Percentiles rank a stretch among this genome's conserved stretches.
Evolutionary conservation across 1,284 basidiomycete species (phyloP).

Genomic region (Waitea zeae): DNA sequence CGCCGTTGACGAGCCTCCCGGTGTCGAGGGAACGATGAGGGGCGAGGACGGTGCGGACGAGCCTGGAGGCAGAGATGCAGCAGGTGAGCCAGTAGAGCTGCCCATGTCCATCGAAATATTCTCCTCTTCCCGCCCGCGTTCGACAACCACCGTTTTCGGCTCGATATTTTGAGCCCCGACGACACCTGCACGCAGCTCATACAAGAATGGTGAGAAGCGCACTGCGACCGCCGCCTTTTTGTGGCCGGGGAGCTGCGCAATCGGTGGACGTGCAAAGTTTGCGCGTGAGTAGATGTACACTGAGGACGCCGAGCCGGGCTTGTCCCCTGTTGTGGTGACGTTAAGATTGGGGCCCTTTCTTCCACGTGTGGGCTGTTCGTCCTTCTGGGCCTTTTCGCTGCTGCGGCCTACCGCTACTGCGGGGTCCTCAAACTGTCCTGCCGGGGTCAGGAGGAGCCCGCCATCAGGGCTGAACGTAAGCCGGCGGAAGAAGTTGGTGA

Average conservation of each 20-base stretch:
- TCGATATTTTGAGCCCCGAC: slow-evolving; percentile 21
- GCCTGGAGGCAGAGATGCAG: slow-evolving; percentile 8
- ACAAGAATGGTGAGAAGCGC: slow-evolving; percentile 85
- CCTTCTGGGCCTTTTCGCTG: no score
- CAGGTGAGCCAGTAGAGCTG: no score
- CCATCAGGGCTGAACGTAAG: slow-evolving; percentile 93
- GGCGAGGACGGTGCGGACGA: slow-evolving; percentile 8
- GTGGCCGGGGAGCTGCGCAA: slow-evolving; percentile 92
- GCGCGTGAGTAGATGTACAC: slow-evolving; percentile 95
- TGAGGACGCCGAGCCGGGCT: slow-evolving; percentile 29
- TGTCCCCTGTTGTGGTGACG: slow-evolving; percentile 12
- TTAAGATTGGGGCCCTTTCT: slow-evolving; percentile 34
- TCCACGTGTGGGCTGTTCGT: slow-evolving; percentile 31
- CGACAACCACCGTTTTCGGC: slow-evolving; percentile 36
- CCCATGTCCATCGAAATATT: slow-evolving; percentile 47
- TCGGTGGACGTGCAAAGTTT: slow-evolving; percentile 80
- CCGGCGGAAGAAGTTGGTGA: slow-evolving; percentile 90
- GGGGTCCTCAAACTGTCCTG: slow-evolving; percentile 91
- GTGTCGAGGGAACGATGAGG: slow-evolving; percentile 14
- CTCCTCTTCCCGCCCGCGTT: slow-evolving; percentile 52
- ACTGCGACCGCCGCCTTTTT: slow-evolving; percentile 92
- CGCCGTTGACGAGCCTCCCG: slow-evolving; percentile 16
- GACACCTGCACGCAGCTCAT: slow-evolving; percentile 61
- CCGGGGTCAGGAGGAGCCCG: slow-evolving; percentile 82
- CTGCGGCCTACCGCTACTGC: slow-evolving; percentile 26